Conservation (phyloP, 176 grass and related monocot genomes). For the Guadua angustifolia region DNA sequence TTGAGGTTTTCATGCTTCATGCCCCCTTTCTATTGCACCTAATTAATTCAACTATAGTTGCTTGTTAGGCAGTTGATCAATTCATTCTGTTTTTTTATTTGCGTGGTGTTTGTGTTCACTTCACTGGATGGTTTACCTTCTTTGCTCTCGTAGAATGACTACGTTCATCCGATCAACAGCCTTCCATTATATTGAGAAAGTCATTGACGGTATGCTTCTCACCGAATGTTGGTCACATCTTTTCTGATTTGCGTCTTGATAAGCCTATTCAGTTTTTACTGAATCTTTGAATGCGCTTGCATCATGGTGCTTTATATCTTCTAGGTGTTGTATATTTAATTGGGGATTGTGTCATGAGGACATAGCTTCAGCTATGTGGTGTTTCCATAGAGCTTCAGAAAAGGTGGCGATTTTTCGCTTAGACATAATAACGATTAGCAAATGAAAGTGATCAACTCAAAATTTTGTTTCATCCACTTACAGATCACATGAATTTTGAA, state of each 20-base stretch:
- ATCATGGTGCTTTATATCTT: constrained; percentile 92
- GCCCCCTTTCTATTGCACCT: not conserved
- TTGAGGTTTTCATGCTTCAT: constrained; percentile 59
- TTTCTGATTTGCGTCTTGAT: constrained; percentile 33
- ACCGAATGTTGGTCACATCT: constrained; percentile 13
- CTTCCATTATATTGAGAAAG: constrained; percentile 93
- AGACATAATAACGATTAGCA: not conserved
- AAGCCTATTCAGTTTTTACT: constrained; percentile 11
- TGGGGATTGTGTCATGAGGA: constrained; percentile 91
- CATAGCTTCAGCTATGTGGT: constrained; percentile 89
- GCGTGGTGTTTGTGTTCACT: not conserved
- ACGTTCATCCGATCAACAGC: constrained; percentile 94
- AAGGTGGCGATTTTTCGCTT: constrained; percentile 48
- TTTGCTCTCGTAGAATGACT: constrained; percentile 67
- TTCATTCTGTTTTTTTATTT: constrained; percentile 9
- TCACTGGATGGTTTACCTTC: constrained; percentile 32
- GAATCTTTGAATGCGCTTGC: constrained; percentile 63
- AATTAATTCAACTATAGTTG: constrained; percentile 20
- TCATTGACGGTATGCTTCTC: constrained; percentile 70
- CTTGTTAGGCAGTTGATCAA: constrained; percentile 3
- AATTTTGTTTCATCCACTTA: constrained; percentile 3
- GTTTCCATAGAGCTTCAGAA: constrained; percentile 93
- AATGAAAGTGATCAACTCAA: constrained; percentile 7
- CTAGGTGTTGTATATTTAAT: constrained; percentile 90
- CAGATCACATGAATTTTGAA: constrained; percentile 6